phyloP scores from a whole-genome alignment of 495 filamentous ascomycete species.

The Xylaria grammica region DNA sequence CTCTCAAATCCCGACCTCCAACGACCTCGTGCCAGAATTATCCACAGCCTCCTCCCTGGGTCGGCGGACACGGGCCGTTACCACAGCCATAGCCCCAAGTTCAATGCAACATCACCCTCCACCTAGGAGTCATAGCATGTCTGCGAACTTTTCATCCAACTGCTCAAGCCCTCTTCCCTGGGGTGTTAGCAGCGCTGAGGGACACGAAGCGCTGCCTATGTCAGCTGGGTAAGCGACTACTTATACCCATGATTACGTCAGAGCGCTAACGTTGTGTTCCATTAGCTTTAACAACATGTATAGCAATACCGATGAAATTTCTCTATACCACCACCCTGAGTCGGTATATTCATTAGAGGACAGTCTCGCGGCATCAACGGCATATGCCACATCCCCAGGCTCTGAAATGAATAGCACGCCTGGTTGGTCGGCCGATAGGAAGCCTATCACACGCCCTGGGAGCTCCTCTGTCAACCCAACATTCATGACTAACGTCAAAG shows the following conservation, averaged over 20 bases:
- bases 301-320: slow-evolving; percentile 30
- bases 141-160: slow-evolving; percentile 30
- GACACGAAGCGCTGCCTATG: slow-evolving; percentile 30
- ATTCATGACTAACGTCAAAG: slow-evolving; percentile 27
- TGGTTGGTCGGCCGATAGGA: slow-evolving; percentile 36
- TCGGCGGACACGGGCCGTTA: slow-evolving; percentile 33
- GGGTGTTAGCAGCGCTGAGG: slow-evolving; percentile 28
- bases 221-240: slow-evolving; percentile 30
- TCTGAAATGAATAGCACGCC: slow-evolving; percentile 34
- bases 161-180: slow-evolving; percentile 34
- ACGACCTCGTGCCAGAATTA: slow-evolving; percentile 35
- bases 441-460: slow-evolving; percentile 26
- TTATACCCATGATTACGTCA: background rate
- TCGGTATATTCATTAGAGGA: slow-evolving; percentile 36
- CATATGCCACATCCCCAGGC: slow-evolving; percentile 37
- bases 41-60: slow-evolving; percentile 18
- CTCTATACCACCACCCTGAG: slow-evolving; percentile 35
- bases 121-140: slow-evolving; percentile 39
- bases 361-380: slow-evolving; percentile 27
- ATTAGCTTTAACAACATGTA: slow-evolving; percentile 35
- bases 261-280: background rate
- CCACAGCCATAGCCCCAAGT: slow-evolving; percentile 27
- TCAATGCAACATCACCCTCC: slow-evolving; percentile 29
- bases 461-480: slow-evolving; percentile 33
- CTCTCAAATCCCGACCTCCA: slow-evolving; percentile 29